Conservation (phyloP, 768 basidiomycete genomes). For the Melanogaster broomeanus region DNA sequence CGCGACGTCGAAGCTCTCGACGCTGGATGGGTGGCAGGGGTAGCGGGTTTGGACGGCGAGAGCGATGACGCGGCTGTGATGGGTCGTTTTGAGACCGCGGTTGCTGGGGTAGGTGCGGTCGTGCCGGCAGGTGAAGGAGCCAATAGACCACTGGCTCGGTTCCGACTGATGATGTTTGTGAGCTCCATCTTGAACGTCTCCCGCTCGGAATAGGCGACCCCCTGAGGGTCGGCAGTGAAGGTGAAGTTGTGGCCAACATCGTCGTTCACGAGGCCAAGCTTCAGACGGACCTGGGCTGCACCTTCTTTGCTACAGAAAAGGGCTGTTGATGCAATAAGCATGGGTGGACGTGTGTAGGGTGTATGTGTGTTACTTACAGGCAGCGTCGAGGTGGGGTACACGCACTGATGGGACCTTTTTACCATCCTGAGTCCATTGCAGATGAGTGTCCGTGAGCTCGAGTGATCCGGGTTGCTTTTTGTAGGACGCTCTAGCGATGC, state of each 20-base stretch:
- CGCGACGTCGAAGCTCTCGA: constrained; percentile 57
- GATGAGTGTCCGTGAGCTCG: constrained; percentile 68
- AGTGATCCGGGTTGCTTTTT: constrained; percentile 80
- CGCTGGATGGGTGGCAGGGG: constrained; percentile 30
- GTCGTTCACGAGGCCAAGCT: constrained; percentile 67
- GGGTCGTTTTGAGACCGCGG: constrained; percentile 25
- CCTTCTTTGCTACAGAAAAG: constrained; percentile 87
- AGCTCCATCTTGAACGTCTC: constrained; percentile 83
- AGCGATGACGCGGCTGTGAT: constrained; percentile 13
- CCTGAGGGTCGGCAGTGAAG: constrained; percentile 61
- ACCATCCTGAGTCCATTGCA: constrained; percentile 82
- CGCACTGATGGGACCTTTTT: constrained; percentile 64
- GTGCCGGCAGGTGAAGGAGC: constrained; percentile 11
- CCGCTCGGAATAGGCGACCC: constrained; percentile 67
- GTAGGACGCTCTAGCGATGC: constrained; percentile 78
- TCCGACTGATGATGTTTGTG: constrained; percentile 73
- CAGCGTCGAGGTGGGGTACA: constrained; percentile 58
- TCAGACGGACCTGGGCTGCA: constrained; percentile 75
- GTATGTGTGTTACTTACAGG: constrained; percentile 55
- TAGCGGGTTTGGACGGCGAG: constrained; percentile 27
- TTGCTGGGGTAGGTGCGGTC: constrained; percentile 19
- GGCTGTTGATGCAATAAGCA: constrained; percentile 41
- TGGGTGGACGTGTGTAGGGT: constrained; percentile 10
- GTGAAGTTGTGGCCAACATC: constrained; percentile 83
- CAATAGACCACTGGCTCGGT: constrained; percentile 45